Evolutionary conservation across 169 alveolate genomes (phyloP).

Genomic region (Plasmodium knowlesi): DNA sequence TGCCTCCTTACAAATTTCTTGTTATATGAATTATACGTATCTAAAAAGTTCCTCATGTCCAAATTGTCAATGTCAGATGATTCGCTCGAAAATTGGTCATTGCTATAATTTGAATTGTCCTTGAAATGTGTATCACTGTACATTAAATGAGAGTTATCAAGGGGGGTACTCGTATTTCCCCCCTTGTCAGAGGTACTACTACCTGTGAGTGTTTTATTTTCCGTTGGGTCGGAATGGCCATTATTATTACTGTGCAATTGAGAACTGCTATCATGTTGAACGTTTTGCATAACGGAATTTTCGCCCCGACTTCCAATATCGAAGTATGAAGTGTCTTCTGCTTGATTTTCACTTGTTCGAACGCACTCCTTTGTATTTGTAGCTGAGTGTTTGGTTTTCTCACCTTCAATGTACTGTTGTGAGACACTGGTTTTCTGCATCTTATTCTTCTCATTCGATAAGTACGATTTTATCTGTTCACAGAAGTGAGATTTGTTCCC

Average conservation of each 20-base stretch:
- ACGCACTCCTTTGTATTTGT: background rate
- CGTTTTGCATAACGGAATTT: background rate
- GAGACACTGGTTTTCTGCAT: background rate
- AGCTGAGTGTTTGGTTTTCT: background rate
- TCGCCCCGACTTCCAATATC: background rate
- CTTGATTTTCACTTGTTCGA: background rate
- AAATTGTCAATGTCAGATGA: conserved; percentile 61
- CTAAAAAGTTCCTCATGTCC: conserved; percentile 39
- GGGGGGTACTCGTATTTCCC: background rate
- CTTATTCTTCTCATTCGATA: conserved; percentile 4
- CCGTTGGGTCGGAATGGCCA: background rate
- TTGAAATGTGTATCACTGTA: background rate
- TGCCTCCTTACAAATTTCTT: conserved; percentile 12
- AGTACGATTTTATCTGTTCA: conserved; percentile 23
- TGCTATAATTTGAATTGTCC: background rate
- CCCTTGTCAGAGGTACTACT: background rate
- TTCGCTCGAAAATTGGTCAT: conserved; percentile 21
- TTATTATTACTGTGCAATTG: background rate
- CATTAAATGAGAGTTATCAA: background rate
- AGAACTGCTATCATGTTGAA: background rate
- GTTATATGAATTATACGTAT: conserved; percentile 37
- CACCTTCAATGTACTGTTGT: background rate
- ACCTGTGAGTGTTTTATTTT: background rate
- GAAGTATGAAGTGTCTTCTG: background rate
- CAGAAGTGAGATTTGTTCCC: conserved; percentile 17